A percentile compares a stretch with the other conserved stretches of the same genome.
phyloP scores from a whole-genome alignment of 768 basidiomycete genomes.

The Lactifluus volemus region DNA sequence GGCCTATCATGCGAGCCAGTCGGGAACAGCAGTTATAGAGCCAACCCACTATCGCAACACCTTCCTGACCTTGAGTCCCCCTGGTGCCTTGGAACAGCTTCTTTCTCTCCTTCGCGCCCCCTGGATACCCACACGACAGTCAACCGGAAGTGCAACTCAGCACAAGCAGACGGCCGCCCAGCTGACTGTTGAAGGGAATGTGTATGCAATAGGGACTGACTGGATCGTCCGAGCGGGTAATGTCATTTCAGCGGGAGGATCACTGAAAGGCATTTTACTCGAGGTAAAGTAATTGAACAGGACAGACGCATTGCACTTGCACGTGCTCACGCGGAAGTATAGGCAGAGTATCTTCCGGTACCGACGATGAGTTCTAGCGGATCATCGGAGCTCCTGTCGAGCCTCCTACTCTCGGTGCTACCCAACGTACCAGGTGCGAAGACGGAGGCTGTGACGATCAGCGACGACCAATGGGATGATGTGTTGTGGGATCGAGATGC shows the following conservation, averaged over 20 bases:
- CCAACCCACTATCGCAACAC: constrained; percentile 64
- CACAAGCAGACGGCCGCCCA: constrained; percentile 49
- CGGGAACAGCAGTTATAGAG: constrained; percentile 19
- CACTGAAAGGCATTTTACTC: constrained; percentile 74
- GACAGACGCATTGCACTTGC: background rate
- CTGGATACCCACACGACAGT: constrained; percentile 54
- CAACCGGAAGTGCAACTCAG: constrained; percentile 31
- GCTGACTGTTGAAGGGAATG: constrained; percentile 60
- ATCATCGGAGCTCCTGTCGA: constrained; percentile 65
- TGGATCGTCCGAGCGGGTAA: constrained; percentile 78
- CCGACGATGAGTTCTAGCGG: constrained; percentile 62
- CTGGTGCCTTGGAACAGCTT: constrained; percentile 67
- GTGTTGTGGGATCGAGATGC: constrained; percentile 70
- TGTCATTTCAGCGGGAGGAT: constrained; percentile 65
- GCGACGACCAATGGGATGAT: constrained; percentile 74
- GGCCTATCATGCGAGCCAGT: constrained; percentile 30
- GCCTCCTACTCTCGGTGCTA: constrained; percentile 64
- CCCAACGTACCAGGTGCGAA: constrained; percentile 66
- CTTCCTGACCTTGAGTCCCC: constrained; percentile 66
- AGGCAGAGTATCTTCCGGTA: constrained; percentile 81
- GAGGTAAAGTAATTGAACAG: constrained; percentile 42
- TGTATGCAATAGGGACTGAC: constrained; percentile 72
- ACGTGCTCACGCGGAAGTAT: background rate
- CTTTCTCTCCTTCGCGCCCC: constrained; percentile 64
- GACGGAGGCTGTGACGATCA: constrained; percentile 70